A percentile compares a stretch with the other conserved stretches of the same genome.
Conservation (phyloP, 495 filamentous ascomycete genomes). For the Aspergillus baeticus region DNA sequence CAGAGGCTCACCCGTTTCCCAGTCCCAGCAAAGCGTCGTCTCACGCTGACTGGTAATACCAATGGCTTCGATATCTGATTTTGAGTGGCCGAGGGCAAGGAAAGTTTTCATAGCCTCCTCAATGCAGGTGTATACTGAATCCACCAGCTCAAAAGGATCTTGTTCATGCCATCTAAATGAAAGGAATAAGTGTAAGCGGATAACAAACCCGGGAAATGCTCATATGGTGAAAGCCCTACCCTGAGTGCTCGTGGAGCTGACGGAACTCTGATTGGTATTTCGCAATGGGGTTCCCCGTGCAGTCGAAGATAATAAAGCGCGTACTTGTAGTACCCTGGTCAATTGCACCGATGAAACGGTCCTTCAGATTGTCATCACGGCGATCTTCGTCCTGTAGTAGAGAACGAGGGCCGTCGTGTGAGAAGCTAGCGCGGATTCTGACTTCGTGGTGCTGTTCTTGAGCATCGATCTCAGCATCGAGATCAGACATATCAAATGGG, state of each 20-base stretch:
- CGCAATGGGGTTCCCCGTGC: conserved; percentile 72
- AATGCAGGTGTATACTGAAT: conserved; percentile 81
- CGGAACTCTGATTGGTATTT: conserved; percentile 91
- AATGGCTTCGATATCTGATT: conserved; percentile 75
- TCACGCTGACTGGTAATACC: conserved; percentile 96
- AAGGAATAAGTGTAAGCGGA: conserved; percentile 12
- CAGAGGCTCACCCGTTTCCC: conserved; percentile 77
- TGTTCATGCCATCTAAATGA: conserved; percentile 86
- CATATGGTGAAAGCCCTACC: conserved; percentile 55
- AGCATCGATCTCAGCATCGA: conserved; percentile 32
- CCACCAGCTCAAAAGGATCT: conserved; percentile 76
- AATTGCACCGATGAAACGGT: conserved; percentile 68
- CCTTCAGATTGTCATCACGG: conserved; percentile 34
- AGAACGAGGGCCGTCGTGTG: conserved; percentile 41
- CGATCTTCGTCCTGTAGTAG: conserved; percentile 40
- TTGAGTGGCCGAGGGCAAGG: conserved; percentile 64
- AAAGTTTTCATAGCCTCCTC: conserved; percentile 77
- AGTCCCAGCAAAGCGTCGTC: conserved; percentile 91
- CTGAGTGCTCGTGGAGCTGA: conserved; percentile 84
- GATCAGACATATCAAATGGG: conserved; percentile 41
- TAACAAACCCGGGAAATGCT: neutral
- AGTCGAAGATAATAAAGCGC: conserved; percentile 89
- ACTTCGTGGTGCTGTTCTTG: conserved; percentile 21
- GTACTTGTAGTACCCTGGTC: conserved; percentile 94
- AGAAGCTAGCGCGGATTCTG: conserved; percentile 30